phyloP scores from a whole-genome alignment of 2,329 filamentous ascomycete species.

The Sarocladium strictum region DNA sequence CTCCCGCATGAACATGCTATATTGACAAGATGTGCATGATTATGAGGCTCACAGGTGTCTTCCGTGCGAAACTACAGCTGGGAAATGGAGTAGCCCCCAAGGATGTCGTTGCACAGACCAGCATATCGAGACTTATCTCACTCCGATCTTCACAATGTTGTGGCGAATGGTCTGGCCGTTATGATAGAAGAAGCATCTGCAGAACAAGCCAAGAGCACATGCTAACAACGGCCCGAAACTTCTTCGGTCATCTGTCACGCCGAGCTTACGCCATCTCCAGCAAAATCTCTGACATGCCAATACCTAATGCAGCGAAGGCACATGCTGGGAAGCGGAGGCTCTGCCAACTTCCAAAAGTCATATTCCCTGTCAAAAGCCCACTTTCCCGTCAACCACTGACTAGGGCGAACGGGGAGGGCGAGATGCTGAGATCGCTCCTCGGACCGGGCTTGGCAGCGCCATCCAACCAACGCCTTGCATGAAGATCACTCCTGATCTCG shows the following conservation, averaged over 20 bases:
- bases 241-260: not conserved
- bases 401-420: not conserved
- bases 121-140: no score
- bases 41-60: no score
- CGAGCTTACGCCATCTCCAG: not conserved
- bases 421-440: not conserved
- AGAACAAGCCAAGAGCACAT: no score
- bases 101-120: no score
- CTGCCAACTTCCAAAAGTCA: not conserved
- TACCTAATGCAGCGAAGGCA: not conserved
- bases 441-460: not conserved
- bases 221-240: not conserved
- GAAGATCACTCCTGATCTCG: no score
- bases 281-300: slow-evolving; percentile 6
- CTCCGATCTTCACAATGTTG: not conserved
- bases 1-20: not conserved
- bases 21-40: no score
- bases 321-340: not conserved
- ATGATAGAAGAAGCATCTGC: not conserved
- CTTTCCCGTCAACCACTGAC: not conserved
- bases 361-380: not conserved
- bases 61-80: no score
- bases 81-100: no score
- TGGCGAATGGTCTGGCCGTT: not conserved
- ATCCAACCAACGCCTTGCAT: no score